These are phyloP conservation scores for Xylariaceae sp. DNA, from an alignment of 2,329 filamentous ascomycete genomes.

Conservation along the genomic window DNA sequence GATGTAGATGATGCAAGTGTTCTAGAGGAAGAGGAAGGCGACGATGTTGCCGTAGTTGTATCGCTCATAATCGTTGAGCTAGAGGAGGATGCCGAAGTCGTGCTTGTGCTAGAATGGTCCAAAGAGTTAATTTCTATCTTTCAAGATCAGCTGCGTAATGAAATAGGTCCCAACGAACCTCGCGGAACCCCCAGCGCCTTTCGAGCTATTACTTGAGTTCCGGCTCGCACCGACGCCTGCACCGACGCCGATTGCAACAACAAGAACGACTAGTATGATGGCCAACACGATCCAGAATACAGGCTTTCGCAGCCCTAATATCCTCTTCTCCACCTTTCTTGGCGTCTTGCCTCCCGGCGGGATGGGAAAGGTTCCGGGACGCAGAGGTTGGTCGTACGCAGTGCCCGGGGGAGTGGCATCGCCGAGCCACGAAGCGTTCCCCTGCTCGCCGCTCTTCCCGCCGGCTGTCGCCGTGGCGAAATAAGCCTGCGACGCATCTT, in stretches of 20 bases:
- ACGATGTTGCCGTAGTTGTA: too few relatives aligned
- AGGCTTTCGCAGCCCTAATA: constrained; percentile 29
- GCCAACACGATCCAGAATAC: constrained; percentile 35
- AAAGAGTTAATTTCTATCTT: constrained; percentile 1
- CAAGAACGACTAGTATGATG: constrained; percentile 28
- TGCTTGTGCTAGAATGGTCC: constrained; percentile 9
- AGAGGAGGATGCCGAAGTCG: constrained; percentile 13
- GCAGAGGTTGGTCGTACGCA: constrained; percentile 13
- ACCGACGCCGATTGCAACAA: constrained; percentile 33
- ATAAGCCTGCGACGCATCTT: constrained; percentile 27
- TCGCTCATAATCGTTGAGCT: too few relatives aligned
- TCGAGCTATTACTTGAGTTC: constrained; percentile 3
- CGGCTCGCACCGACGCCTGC: constrained; percentile 36
- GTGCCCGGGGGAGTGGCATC: constrained; percentile 29
- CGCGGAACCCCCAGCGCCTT: constrained; percentile 10
- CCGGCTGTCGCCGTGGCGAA: constrained; percentile 18
- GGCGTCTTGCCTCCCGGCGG: constrained; percentile 11
- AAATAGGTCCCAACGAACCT: constrained; percentile 23
- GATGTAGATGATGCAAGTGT: constrained; percentile 19
- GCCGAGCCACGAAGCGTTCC: constrained; percentile 28
- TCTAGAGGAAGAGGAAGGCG: too few relatives aligned
- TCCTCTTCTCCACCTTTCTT: constrained; percentile 18
- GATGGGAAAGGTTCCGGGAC: constrained; percentile 5
- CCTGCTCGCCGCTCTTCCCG: constrained; percentile 14
- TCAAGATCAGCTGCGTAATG: background rate